Conservation (phyloP, 2,329 filamentous ascomycete genomes). For the Diaporthe aspalathi region DNA sequence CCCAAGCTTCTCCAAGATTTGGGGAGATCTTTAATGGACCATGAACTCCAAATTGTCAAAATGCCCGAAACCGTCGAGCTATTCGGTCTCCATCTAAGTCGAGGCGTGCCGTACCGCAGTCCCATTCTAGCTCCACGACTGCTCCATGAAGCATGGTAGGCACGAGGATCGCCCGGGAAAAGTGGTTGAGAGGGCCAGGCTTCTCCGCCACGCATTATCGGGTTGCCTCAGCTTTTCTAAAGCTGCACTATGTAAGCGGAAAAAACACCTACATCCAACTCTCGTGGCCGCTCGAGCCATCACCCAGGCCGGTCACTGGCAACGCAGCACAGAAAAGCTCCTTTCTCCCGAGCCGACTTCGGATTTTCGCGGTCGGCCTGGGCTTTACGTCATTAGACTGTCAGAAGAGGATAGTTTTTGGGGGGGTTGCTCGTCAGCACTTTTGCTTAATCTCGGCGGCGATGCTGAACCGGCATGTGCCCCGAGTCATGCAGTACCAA, state of each 20-base stretch:
- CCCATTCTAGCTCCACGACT: slow-evolving; percentile 36
- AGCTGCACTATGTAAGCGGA: neutral
- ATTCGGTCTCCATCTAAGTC: slow-evolving; percentile 37
- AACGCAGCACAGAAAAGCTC: slow-evolving; percentile 26
- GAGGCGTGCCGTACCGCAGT: slow-evolving; percentile 39
- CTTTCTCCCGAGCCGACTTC: slow-evolving; percentile 27
- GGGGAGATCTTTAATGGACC: slow-evolving; percentile 37
- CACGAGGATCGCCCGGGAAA: slow-evolving; percentile 21
- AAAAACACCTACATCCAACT: neutral
- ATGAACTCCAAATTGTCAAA: slow-evolving; percentile 36
- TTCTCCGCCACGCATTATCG: slow-evolving; percentile 5
- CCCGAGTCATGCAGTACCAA: slow-evolving; percentile 35
- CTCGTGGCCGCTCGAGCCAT: neutral
- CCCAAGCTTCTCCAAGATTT: slow-evolving; percentile 40
- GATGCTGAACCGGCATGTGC: slow-evolving; percentile 27
- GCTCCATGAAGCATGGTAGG: slow-evolving; percentile 28
- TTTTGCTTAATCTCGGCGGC: slow-evolving; percentile 37
- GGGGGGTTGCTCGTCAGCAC: slow-evolving; percentile 27
- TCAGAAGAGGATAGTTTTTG: slow-evolving; percentile 4
- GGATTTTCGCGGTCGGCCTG: slow-evolving; percentile 18
- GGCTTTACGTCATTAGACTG: slow-evolving; percentile 32
- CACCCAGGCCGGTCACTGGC: slow-evolving; percentile 11
- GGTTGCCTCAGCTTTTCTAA: neutral
- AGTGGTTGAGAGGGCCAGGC: slow-evolving; percentile 16
- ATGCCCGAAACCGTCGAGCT: slow-evolving; percentile 31